phyloP scores from a whole-genome alignment of 352 stramenopile species.

The Phytophthora podocarpi region DNA sequence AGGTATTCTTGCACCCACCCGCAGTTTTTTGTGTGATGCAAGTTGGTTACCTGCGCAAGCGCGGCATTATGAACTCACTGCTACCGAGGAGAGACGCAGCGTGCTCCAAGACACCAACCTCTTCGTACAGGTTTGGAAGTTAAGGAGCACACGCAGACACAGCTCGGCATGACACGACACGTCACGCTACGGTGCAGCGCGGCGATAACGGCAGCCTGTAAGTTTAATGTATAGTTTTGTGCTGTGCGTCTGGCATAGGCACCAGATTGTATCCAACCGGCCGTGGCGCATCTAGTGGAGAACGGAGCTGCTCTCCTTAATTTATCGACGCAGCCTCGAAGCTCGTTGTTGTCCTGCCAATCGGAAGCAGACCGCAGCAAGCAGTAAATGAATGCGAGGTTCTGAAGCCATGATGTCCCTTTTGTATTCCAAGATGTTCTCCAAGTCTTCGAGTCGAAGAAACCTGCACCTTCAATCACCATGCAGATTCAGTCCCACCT shows the following conservation, averaged over 20 bases:
- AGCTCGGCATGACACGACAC: not conserved
- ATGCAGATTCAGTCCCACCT: slow-evolving; percentile 6
- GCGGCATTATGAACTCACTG: slow-evolving; percentile 10
- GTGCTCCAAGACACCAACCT: slow-evolving; percentile 10
- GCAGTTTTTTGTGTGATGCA: not conserved
- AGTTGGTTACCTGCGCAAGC: not conserved
- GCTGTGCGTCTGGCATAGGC: slow-evolving; percentile 21
- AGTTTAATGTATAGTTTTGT: slow-evolving; percentile 27
- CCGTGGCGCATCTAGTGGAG: slow-evolving; percentile 1
- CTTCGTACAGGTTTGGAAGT: slow-evolving; percentile 14
- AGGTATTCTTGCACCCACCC: not conserved
- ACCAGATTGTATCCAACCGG: slow-evolving; percentile 15
- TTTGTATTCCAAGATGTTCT: slow-evolving; percentile 9
- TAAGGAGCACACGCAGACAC: not conserved
- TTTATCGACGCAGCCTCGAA: slow-evolving; percentile 26
- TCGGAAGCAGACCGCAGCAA: slow-evolving; percentile 21
- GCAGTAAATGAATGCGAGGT: slow-evolving; percentile 15
- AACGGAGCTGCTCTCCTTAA: slow-evolving; percentile 17
- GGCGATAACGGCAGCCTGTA: slow-evolving; percentile 4
- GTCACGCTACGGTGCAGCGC: not conserved
- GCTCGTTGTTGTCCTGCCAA: slow-evolving; percentile 1
- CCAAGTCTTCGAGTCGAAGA: too few species aligned
- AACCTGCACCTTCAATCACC: not conserved
- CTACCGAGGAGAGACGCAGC: not conserved
- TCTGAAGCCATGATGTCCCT: not conserved